Conservation (phyloP, 257 asterid species). For the Nicotiana attenuata region DNA sequence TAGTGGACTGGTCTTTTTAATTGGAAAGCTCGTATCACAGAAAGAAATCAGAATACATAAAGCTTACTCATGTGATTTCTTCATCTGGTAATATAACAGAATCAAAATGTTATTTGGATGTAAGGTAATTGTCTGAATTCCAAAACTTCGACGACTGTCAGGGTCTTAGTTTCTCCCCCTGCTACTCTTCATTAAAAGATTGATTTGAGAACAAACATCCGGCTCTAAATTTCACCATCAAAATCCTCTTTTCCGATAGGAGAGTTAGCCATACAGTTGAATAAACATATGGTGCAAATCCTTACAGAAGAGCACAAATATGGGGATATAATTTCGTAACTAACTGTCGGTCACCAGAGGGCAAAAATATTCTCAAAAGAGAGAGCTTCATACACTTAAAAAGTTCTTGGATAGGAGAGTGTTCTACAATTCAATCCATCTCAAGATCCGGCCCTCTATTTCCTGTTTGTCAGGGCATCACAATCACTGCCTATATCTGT, state of each 20-base stretch:
- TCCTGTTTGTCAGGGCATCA: neutral
- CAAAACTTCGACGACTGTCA: neutral
- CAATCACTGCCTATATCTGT: neutral
- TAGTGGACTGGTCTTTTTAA: neutral
- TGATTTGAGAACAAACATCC: neutral
- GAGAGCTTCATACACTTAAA: neutral
- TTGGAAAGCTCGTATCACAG: neutral
- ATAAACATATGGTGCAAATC: neutral
- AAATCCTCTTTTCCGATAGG: neutral
- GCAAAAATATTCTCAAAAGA: neutral
- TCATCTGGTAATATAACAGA: conserved; percentile 2
- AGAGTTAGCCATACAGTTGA: neutral
- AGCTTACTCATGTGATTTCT: neutral
- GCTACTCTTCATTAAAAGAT: neutral
- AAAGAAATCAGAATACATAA: neutral
- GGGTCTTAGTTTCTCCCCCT: neutral
- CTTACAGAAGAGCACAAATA: neutral
- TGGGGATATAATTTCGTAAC: neutral
- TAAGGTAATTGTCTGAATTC: neutral
- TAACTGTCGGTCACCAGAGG: neutral
- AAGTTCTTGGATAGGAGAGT: neutral
- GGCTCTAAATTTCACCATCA: neutral
- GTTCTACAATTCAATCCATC: neutral
- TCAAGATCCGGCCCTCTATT: neutral
- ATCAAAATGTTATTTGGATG: neutral